These are phyloP conservation scores for Aethionema arabicum DNA, from an alignment of 345 rosid species.

Conservation along the genomic window DNA sequence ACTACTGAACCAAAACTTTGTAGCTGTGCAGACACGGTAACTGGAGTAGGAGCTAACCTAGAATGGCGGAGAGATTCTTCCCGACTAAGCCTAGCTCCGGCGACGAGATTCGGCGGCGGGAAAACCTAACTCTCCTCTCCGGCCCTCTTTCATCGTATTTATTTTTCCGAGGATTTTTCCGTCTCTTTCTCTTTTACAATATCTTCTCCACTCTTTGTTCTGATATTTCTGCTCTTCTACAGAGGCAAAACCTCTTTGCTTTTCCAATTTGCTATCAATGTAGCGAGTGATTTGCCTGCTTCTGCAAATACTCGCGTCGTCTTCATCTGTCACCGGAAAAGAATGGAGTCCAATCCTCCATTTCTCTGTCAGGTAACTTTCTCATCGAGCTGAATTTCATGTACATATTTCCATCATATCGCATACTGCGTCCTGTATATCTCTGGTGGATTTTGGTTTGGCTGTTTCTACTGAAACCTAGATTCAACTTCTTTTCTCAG, in stretches of 20 bases:
- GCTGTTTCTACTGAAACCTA: background rate
- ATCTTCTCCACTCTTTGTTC: background rate
- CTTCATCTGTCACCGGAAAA: constrained; percentile 67
- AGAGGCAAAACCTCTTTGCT: constrained; percentile 90
- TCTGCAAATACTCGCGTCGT: constrained; percentile 42
- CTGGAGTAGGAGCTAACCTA: too few relatives aligned
- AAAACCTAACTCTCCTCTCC: constrained; percentile 57
- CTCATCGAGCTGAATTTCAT: background rate
- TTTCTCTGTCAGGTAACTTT: constrained; percentile 58
- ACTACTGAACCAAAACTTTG: too few relatives aligned
- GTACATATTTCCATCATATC: background rate
- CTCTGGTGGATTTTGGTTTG: background rate
- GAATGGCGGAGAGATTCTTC: constrained; percentile 58
- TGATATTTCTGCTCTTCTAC: constrained; percentile 15
- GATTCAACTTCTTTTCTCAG: constrained; percentile 33
- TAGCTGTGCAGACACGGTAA: too few relatives aligned
- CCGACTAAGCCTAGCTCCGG: constrained; percentile 19
- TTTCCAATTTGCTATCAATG: constrained; percentile 72
- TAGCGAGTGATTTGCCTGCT: constrained; percentile 34
- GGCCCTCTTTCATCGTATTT: constrained; percentile 69
- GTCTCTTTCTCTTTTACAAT: background rate
- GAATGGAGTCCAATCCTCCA: constrained; percentile 65
- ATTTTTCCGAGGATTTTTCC: background rate
- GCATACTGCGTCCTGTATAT: background rate
- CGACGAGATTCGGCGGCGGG: constrained; percentile 18